phyloP scores from a whole-genome alignment of 2,329 filamentous ascomycete genomes.

The Parastagonospora avenae region DNA sequence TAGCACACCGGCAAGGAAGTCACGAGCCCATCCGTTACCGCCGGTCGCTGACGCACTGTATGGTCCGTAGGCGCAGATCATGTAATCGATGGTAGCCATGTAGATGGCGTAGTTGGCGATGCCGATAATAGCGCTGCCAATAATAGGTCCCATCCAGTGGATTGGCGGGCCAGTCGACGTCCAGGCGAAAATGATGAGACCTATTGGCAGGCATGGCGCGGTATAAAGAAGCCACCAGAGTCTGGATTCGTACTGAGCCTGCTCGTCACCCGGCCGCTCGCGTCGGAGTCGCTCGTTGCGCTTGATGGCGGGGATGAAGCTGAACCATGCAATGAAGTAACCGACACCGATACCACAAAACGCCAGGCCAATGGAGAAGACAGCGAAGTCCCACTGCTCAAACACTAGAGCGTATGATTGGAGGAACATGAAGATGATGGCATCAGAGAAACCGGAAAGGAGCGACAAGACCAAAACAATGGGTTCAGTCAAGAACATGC shows the following conservation, averaged over 20 bases:
- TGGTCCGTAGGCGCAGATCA: conserved; percentile 74
- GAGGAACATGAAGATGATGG: conserved; percentile 79
- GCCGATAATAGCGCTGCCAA: conserved; percentile 70
- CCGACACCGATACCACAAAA: conserved; percentile 66
- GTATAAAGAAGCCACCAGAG: conserved; percentile 70
- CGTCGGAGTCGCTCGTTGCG: conserved; percentile 42
- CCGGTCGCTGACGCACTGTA: conserved; percentile 79
- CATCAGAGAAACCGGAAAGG: conserved; percentile 75
- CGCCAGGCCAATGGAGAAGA: conserved; percentile 62
- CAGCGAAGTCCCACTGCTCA: conserved; percentile 67
- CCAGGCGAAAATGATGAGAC: conserved; percentile 74
- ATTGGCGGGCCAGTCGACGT: conserved; percentile 67
- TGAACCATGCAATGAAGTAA: conserved; percentile 67
- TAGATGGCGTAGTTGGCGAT: conserved; percentile 75
- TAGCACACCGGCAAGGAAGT: conserved; percentile 75
- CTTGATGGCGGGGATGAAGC: conserved; percentile 61
- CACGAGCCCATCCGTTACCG: conserved; percentile 76
- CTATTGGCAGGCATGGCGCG: conserved; percentile 67
- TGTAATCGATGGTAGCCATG: conserved; percentile 81
- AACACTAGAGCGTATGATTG: conserved; percentile 74
- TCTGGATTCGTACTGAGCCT: conserved; percentile 55
- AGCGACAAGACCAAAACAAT: conserved; percentile 74
- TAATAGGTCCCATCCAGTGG: conserved; percentile 72
- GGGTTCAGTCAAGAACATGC: conserved; percentile 76
- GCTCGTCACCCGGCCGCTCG: conserved; percentile 35